A percentile compares a stretch with the other conserved stretches of the same genome.
Conservation (phyloP, 148 eudicot genomes). For the Cornus suecica region DNA sequence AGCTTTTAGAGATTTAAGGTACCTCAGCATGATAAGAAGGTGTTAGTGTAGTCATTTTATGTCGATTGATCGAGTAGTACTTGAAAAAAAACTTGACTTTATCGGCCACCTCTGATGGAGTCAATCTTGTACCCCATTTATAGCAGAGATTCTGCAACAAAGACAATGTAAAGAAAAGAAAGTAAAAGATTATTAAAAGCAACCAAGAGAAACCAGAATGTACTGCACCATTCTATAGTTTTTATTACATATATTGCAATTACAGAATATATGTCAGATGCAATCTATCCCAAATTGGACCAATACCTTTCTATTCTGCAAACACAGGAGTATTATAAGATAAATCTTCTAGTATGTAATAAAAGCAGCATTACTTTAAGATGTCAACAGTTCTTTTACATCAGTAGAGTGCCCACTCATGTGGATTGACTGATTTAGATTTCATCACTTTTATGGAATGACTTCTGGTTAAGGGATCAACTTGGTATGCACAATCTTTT, state of each 20-base stretch:
- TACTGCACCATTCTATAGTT: background rate
- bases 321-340: background rate
- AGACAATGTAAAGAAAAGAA: background rate
- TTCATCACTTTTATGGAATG: background rate
- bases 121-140: conserved; percentile 76
- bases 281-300: background rate
- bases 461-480: background rate
- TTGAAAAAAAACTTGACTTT: conserved; percentile 96
- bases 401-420: no score
- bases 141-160: conserved; percentile 76
- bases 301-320: background rate
- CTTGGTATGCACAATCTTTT: background rate
- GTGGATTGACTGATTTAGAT: background rate
- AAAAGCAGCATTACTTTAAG: no score
- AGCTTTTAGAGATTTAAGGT: conserved; percentile 5
- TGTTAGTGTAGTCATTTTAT: conserved; percentile 94
- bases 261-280: background rate
- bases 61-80: conserved; percentile 90
- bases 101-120: conserved; percentile 77
- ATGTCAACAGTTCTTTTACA: no score
- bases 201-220: background rate
- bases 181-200: background rate
- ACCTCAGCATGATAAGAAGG: conserved; percentile 99
- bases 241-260: background rate
- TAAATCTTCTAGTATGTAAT: no score